Evolutionary conservation across 352 stramenopile genomes (phyloP).

Genomic region (Globisporangium camurandrum): DNA sequence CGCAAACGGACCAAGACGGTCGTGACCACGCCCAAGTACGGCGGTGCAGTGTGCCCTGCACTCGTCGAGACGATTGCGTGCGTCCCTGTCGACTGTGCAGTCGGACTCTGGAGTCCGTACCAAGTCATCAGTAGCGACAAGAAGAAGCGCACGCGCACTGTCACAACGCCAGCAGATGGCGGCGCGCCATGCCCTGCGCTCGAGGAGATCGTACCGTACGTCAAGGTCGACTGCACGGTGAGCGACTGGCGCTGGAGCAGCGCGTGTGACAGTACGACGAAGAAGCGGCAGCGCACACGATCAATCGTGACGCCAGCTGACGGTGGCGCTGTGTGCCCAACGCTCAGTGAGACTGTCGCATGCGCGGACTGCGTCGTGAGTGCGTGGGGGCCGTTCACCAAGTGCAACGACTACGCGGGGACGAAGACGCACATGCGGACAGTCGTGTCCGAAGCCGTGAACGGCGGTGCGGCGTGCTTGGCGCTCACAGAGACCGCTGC

Average conservation of each 20-base stretch:
- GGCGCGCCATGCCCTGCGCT: conserved; percentile 34
- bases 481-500: conserved; percentile 16
- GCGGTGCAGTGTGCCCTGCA: conserved; percentile 18
- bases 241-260: conserved; percentile 30
- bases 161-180: conserved; percentile 31
- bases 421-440: conserved; percentile 25
- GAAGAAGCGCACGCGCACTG: conserved; percentile 24
- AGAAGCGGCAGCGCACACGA: conserved; percentile 22
- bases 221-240: conserved; percentile 33
- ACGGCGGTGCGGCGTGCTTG: conserved; percentile 32
- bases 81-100: conserved; percentile 31
- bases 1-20: conserved; percentile 30
- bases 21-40: conserved; percentile 24
- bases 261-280: conserved; percentile 24
- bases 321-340: conserved; percentile 29
- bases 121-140: conserved; percentile 28
- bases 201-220: conserved; percentile 26
- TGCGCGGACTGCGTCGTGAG: conserved; percentile 29
- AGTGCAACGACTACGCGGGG: conserved; percentile 24
- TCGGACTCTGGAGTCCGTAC: conserved; percentile 27
- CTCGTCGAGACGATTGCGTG: conserved; percentile 23
- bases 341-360: conserved; percentile 25
- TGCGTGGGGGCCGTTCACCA: conserved; percentile 22
- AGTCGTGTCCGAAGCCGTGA: conserved; percentile 18
- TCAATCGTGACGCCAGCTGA: conserved; percentile 24